Evolutionary conservation across 306 rosid species (phyloP).

Genomic region (Arachis stenosperma): DNA sequence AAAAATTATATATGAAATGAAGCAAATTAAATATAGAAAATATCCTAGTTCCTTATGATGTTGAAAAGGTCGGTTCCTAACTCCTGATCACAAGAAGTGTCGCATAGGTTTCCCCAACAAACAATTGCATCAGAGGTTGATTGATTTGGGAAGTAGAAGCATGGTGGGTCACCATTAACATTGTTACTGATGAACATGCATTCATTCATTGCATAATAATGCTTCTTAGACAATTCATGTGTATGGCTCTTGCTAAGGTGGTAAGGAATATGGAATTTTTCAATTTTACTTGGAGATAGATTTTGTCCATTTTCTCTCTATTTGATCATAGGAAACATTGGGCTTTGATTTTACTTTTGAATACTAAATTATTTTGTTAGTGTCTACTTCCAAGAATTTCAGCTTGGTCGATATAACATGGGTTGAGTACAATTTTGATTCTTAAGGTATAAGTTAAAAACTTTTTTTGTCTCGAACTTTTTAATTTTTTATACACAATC

Average conservation of each 20-base stretch:
- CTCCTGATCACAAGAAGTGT: constrained; percentile 24
- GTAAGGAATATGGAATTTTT: background rate
- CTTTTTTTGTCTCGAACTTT: too few species aligned
- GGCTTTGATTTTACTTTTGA: background rate
- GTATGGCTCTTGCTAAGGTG: constrained; percentile 31
- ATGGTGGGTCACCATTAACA: constrained; percentile 42
- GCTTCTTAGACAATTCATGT: constrained; percentile 36
- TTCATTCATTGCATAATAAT: constrained; percentile 30
- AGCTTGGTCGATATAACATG: background rate
- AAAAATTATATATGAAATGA: too few species aligned
- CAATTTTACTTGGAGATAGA: constrained; percentile 22
- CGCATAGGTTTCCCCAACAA: constrained; percentile 28
- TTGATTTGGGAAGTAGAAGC: constrained; percentile 35
- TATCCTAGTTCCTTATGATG: constrained; percentile 1
- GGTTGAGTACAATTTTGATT: too few species aligned
- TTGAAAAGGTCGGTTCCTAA: constrained; percentile 32
- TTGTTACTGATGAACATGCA: constrained; percentile 40
- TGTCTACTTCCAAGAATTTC: constrained; percentile 5
- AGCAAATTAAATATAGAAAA: too few species aligned
- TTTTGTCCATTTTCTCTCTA: constrained; percentile 29
- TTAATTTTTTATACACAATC: too few species aligned
- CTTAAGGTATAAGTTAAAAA: too few species aligned
- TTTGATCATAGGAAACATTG: background rate
- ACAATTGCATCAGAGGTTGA: constrained; percentile 31
- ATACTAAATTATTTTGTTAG: too few species aligned